Percentiles rank a stretch among this genome's conserved stretches.
Evolutionary conservation across 371 early-diverging fungal species (phyloP).

Genomic region (Coemansia sp.): DNA sequence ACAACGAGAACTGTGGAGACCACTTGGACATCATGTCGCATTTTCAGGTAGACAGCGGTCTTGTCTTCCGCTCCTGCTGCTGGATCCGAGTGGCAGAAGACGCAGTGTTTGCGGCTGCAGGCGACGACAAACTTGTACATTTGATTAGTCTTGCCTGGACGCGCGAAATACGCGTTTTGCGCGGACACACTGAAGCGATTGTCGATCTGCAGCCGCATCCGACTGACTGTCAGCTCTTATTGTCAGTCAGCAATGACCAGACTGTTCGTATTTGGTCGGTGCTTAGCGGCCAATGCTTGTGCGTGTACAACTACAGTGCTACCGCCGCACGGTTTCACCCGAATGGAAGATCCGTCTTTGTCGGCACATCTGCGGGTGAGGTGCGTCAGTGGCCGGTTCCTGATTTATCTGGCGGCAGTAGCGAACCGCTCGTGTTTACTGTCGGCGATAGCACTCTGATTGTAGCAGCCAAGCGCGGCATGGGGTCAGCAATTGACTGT

Average conservation of each 20-base stretch:
- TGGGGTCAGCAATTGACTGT: constrained; percentile 57
- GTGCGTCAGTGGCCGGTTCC: constrained; percentile 47
- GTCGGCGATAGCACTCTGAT: constrained; percentile 21
- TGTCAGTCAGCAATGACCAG: constrained; percentile 81
- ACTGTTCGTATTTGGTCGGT: constrained; percentile 89
- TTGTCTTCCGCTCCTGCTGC: constrained; percentile 58
- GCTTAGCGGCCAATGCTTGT: constrained; percentile 62
- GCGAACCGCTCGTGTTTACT: constrained; percentile 5
- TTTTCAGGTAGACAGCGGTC: constrained; percentile 57
- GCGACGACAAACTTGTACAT: constrained; percentile 63
- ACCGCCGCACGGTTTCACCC: constrained; percentile 55
- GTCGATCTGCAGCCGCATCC: constrained; percentile 74
- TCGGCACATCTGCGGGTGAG: constrained; percentile 46
- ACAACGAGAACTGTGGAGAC: constrained; percentile 90
- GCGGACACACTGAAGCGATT: constrained; percentile 67
- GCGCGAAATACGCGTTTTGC: constrained; percentile 61
- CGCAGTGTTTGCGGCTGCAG: constrained; percentile 69
- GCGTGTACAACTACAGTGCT: constrained; percentile 63
- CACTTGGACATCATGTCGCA: constrained; percentile 91
- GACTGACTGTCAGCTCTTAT: constrained; percentile 60
- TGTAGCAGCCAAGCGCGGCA: constrained; percentile 22
- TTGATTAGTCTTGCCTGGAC: constrained; percentile 74
- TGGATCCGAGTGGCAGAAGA: constrained; percentile 71
- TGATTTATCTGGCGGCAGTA: background rate
- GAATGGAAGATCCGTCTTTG: constrained; percentile 34